Evolutionary conservation across 1,284 basidiomycete genomes (phyloP).

Genomic region (Cutaneotrichosporon daszewskae): DNA sequence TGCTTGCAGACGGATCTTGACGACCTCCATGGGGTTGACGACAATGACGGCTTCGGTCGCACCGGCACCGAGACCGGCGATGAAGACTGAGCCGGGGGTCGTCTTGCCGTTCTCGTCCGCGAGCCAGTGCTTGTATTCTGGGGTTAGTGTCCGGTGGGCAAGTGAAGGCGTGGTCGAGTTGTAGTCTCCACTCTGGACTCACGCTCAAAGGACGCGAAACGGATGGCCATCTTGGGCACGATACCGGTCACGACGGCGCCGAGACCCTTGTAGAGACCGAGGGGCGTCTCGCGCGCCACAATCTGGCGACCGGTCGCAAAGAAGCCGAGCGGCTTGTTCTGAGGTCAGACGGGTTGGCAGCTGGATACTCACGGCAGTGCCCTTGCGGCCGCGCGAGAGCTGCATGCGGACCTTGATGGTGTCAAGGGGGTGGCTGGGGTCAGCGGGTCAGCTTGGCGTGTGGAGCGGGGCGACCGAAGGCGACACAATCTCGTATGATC

Average conservation of each 20-base stretch:
- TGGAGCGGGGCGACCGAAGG: background rate
- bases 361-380: conserved; percentile 62
- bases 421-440: conserved; percentile 61
- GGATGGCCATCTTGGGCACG: conserved; percentile 99
- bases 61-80: conserved; percentile 92
- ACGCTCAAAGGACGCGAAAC: conserved; percentile 93
- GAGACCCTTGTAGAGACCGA: conserved; percentile 96
- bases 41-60: conserved; percentile 90
- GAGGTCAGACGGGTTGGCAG: background rate
- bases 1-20: conserved; percentile 97
- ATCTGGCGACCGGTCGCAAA: conserved; percentile 88
- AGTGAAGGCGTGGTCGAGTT: too few species aligned
- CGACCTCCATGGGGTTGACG: conserved; percentile 98
- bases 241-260: conserved; percentile 97
- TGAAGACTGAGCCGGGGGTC: conserved; percentile 35
- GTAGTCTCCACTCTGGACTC: too few species aligned
- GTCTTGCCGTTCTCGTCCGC: conserved; percentile 47
- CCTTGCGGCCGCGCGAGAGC: conserved; percentile 70
- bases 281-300: conserved; percentile 81
- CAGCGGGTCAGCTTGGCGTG: conserved; percentile 1
- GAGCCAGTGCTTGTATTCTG: conserved; percentile 75
- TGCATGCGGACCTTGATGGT: conserved; percentile 99
- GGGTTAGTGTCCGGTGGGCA: too few species aligned
- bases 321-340: conserved; percentile 76
- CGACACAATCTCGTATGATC: background rate